A percentile compares a stretch with the other conserved stretches of the same genome.
Evolutionary conservation across 192 early-diverging fungal genomes (phyloP).

Genomic region (Umbelopsis ramanniana): DNA sequence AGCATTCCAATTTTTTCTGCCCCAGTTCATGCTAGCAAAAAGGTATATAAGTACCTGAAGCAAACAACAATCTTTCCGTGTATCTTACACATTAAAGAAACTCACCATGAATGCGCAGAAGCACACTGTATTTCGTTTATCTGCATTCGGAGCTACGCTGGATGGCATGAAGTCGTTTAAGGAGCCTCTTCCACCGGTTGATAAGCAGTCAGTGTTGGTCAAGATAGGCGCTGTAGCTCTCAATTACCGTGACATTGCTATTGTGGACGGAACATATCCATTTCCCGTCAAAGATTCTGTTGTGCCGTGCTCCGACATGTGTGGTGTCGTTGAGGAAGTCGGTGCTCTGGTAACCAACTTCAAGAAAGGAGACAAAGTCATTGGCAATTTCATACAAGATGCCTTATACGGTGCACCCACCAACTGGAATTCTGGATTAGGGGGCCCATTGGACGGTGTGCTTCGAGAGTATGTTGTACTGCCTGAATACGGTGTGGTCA

Average conservation of each 20-base stretch:
- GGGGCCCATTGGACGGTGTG: slow-evolving; percentile 12
- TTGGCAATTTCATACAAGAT: slow-evolving; percentile 7
- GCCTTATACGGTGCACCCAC: neutral
- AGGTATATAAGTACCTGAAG: no score
- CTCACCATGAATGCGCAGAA: neutral
- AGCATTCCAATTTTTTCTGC: no score
- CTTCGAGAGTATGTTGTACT: slow-evolving; percentile 8
- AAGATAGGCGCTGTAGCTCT: slow-evolving; percentile 21
- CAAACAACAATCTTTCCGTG: no score
- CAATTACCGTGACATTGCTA: slow-evolving; percentile 21
- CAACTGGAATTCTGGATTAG: neutral
- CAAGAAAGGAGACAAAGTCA: slow-evolving; percentile 20
- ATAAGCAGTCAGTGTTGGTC: slow-evolving; percentile 9
- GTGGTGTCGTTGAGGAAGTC: slow-evolving; percentile 16
- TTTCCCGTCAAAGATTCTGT: neutral
- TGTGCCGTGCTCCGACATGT: slow-evolving; percentile 27
- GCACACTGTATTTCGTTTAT: neutral
- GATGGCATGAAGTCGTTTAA: slow-evolving; percentile 1
- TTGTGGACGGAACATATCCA: neutral
- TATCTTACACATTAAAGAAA: no score
- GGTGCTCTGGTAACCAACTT: slow-evolving; percentile 16
- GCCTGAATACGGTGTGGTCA: slow-evolving; percentile 2
- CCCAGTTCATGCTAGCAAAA: no score
- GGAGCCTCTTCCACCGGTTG: neutral
- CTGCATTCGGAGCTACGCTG: neutral